These are phyloP conservation scores for Groenewaldozyma salmanticensis DNA, from an alignment of 805 yeast species.

Conservation along the genomic window DNA sequence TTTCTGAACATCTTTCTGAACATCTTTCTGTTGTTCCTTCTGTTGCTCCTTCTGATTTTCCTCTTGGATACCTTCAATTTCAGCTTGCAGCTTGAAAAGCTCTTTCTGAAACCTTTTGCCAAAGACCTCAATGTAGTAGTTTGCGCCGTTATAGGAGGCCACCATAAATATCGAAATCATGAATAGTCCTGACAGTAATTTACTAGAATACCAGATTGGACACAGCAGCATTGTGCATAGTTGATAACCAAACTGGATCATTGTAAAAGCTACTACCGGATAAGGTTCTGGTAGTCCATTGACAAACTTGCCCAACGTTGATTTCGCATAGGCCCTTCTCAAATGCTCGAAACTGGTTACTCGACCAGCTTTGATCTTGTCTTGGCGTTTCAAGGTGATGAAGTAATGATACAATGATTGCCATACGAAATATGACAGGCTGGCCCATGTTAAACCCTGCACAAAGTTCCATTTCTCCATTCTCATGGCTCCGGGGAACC, in stretches of 20 bases:
- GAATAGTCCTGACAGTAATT: slow-evolving; percentile 56
- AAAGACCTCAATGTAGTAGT: slow-evolving; percentile 84
- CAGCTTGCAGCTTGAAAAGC: slow-evolving; percentile 55
- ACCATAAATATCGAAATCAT: slow-evolving; percentile 61
- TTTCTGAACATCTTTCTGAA: too few relatives aligned
- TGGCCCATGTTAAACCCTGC: slow-evolving; percentile 66
- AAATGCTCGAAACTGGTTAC: slow-evolving; percentile 82
- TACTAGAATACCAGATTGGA: slow-evolving; percentile 76
- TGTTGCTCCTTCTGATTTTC: too few relatives aligned
- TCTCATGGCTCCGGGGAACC: slow-evolving; percentile 77
- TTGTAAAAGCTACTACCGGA: slow-evolving; percentile 80
- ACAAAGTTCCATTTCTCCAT: slow-evolving; percentile 63
- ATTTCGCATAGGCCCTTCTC: slow-evolving; percentile 57
- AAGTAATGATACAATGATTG: slow-evolving; percentile 85
- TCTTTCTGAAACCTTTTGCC: slow-evolving; percentile 87
- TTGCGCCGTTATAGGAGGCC: slow-evolving; percentile 90
- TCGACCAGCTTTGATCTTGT: slow-evolving; percentile 75
- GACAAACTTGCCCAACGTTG: slow-evolving; percentile 63
- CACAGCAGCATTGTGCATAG: slow-evolving; percentile 78
- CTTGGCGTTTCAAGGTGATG: slow-evolving; percentile 70
- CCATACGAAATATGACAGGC: slow-evolving; percentile 79
- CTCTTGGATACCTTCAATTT: slow-evolving; percentile 17
- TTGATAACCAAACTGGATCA: slow-evolving; percentile 82
- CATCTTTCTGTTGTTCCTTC: too few relatives aligned
- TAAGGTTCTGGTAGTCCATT: slow-evolving; percentile 73